Percentiles rank a stretch among this genome's conserved stretches.
Evolutionary conservation across 352 stramenopile species (phyloP).

Genomic region (Phytophthora chlamydospora): DNA sequence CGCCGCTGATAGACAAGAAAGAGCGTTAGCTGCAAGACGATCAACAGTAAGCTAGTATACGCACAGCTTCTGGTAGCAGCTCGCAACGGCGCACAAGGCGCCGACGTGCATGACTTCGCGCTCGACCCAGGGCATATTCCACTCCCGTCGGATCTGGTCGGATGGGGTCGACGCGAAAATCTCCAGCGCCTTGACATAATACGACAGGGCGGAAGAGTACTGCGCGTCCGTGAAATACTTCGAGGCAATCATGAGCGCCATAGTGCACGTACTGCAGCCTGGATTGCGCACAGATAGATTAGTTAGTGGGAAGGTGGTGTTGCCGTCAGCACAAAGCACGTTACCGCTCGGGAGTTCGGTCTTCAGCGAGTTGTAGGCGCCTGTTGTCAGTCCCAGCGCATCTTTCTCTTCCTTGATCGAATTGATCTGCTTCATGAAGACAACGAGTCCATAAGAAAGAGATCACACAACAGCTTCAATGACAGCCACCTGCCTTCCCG

Average conservation of each 20-base stretch:
- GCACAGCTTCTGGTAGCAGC: constrained; percentile 2
- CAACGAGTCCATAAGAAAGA: too few species aligned
- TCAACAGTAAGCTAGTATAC: not conserved
- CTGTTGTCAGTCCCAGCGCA: not conserved
- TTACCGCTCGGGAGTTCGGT: not conserved
- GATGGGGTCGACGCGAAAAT: not conserved
- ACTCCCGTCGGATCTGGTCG: not conserved
- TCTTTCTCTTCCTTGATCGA: not conserved
- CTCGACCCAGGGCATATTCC: constrained; percentile 6
- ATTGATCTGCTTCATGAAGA: not conserved
- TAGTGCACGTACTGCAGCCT: not conserved
- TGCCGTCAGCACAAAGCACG: not conserved
- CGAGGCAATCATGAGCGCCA: constrained; percentile 1
- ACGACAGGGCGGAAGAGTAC: not conserved
- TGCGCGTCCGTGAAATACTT: not conserved
- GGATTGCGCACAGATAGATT: not conserved
- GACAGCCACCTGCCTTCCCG: not conserved
- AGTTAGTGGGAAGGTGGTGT: not conserved
- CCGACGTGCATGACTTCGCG: not conserved
- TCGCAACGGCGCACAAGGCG: not conserved
- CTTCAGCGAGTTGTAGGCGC: not conserved
- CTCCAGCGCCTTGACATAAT: not conserved
- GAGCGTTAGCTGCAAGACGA: too few species aligned
- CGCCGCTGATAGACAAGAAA: not conserved
- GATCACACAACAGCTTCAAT: too few species aligned